Percentiles rank a stretch among this genome's conserved stretches.
phyloP scores from a whole-genome alignment of 108 stramenopile genomes.

The Cylindrotheca closterium region DNA sequence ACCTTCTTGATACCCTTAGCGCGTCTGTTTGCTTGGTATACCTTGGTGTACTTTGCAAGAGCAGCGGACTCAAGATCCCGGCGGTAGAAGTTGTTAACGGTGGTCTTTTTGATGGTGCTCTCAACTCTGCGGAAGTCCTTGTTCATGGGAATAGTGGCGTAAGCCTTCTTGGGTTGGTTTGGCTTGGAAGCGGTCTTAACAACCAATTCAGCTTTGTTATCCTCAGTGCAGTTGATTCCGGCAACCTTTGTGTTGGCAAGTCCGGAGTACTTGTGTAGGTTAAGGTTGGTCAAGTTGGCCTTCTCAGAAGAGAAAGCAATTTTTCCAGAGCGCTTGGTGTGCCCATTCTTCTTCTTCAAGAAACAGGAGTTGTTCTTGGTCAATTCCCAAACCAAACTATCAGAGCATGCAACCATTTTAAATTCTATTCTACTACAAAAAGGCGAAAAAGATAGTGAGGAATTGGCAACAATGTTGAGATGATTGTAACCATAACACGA shows the following conservation, averaged over 20 bases:
- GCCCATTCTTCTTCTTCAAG: slow-evolving; percentile 90
- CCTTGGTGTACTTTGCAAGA: slow-evolving; percentile 86
- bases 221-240: slow-evolving; percentile 64
- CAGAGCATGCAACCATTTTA: slow-evolving; percentile 82
- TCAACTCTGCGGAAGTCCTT: slow-evolving; percentile 86
- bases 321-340: slow-evolving; percentile 82
- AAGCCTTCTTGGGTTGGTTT: slow-evolving; percentile 51
- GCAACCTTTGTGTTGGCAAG: slow-evolving; percentile 89
- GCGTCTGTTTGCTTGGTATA: slow-evolving; percentile 85
- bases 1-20: slow-evolving; percentile 86
- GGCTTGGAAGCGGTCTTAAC: slow-evolving; percentile 88
- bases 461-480: too few species aligned
- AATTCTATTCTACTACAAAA: not conserved
- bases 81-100: slow-evolving; percentile 86
- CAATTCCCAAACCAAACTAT: slow-evolving; percentile 90
- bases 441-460: slow-evolving; percentile 2
- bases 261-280: slow-evolving; percentile 92
- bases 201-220: slow-evolving; percentile 72
- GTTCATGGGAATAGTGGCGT: slow-evolving; percentile 78
- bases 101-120: slow-evolving; percentile 69
- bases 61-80: slow-evolving; percentile 80
- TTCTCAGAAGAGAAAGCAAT: slow-evolving; percentile 84
- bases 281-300: slow-evolving; percentile 86
- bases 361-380: slow-evolving; percentile 87
- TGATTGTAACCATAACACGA: too few species aligned